A percentile compares a stretch with the other conserved stretches of the same genome.
Evolutionary conservation across 2,329 filamentous ascomycete genomes (phyloP).

Genomic region (Arthrobotrys sinensis): DNA sequence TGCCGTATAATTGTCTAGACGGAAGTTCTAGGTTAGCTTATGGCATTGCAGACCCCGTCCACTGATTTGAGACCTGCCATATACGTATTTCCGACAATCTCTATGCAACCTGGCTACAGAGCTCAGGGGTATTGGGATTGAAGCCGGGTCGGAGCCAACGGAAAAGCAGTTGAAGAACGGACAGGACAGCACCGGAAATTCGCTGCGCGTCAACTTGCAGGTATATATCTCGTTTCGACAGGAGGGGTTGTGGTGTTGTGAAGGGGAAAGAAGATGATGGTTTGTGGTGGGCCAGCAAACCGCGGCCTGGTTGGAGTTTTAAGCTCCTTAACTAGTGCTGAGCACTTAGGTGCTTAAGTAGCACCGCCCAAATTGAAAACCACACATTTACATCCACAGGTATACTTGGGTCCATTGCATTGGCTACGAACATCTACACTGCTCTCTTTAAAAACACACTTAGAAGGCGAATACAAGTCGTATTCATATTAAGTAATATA

Average conservation of each 20-base stretch:
- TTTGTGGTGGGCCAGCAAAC: conserved; percentile 28
- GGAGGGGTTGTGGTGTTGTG: conserved; percentile 57
- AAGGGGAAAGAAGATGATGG: conserved; percentile 27
- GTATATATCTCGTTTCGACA: conserved; percentile 28
- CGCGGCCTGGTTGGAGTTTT: conserved; percentile 8
- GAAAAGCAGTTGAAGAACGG: not conserved
- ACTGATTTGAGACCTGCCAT: conserved; percentile 12
- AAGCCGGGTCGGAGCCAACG: not conserved
- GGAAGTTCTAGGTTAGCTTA: not conserved
- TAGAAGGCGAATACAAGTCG: no score
- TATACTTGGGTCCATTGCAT: no score
- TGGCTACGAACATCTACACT: no score
- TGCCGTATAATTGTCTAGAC: conserved; percentile 3
- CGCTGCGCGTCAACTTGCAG: conserved; percentile 1
- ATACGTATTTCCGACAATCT: conserved; percentile 1
- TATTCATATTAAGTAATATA: no score
- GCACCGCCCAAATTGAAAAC: no score
- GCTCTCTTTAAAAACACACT: no score
- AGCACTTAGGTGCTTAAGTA: no score
- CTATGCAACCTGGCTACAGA: not conserved
- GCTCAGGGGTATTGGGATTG: not conserved
- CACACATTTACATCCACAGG: no score
- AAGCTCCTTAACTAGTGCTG: no score
- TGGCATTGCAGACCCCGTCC: not conserved
- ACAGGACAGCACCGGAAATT: not conserved